Evolutionary conservation across 108 stramenopile genomes (phyloP).

Genomic region (Skeletonema potamos): DNA sequence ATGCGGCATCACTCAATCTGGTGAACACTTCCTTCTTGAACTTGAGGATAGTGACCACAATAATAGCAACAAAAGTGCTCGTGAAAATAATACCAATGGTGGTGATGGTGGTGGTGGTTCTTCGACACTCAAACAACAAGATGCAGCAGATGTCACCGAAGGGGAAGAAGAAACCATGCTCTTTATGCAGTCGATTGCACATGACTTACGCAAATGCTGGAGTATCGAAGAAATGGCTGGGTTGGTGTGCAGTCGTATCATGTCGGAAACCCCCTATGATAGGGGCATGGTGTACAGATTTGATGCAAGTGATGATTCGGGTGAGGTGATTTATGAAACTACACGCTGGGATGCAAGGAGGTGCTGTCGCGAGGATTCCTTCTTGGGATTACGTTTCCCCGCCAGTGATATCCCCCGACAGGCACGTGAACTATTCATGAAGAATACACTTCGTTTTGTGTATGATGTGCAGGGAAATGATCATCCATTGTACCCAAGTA

Average conservation of each 20-base stretch:
- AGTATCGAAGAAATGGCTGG: conserved; percentile 28
- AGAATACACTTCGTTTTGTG: conserved; percentile 17
- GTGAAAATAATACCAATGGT: background rate
- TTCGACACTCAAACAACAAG: background rate
- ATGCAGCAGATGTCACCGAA: background rate
- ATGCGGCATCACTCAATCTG: background rate
- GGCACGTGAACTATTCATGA: conserved; percentile 29
- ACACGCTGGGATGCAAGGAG: conserved; percentile 8
- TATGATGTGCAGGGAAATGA: conserved; percentile 28
- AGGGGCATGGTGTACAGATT: conserved; percentile 33
- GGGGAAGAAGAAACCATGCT: conserved; percentile 17
- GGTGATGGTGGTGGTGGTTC: background rate
- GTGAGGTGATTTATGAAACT: conserved; percentile 21
- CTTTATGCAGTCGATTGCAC: conserved; percentile 23
- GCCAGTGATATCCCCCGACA: conserved; percentile 29
- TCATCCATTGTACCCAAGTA: conserved; percentile 4
- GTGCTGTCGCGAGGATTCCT: conserved; percentile 14
- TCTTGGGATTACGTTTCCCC: conserved; percentile 21
- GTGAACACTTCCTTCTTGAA: background rate
- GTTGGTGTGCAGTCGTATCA: conserved; percentile 20
- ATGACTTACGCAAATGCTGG: conserved; percentile 23
- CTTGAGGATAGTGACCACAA: background rate
- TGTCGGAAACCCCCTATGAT: conserved; percentile 31
- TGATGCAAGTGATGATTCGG: conserved; percentile 17
- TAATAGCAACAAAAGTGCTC: too few relatives aligned